These are phyloP conservation scores for Ascochyta pisi DNA, from an alignment of 2,329 filamentous ascomycete species.

Conservation along the genomic window DNA sequence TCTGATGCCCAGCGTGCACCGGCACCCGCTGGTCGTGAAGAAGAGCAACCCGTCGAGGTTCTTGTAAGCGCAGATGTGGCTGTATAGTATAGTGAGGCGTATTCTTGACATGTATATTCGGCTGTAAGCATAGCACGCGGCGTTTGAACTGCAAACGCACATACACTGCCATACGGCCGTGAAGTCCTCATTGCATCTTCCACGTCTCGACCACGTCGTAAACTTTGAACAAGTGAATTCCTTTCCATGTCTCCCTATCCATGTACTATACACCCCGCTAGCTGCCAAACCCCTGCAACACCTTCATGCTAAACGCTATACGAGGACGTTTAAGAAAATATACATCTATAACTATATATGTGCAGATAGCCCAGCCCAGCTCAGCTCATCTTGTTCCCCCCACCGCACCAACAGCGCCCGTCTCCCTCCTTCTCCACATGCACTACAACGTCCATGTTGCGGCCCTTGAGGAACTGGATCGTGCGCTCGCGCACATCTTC, in stretches of 20 bases:
- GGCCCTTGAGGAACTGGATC: constrained; percentile 70
- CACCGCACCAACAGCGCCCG: constrained; percentile 67
- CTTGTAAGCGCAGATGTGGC: constrained; percentile 12
- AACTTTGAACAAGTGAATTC: too few species aligned
- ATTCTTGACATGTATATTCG: constrained; percentile 16
- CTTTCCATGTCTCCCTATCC: too few species aligned
- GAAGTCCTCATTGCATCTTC: too few species aligned
- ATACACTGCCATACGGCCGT: too few species aligned
- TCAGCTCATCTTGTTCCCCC: constrained; percentile 47
- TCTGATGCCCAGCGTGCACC: constrained; percentile 88
- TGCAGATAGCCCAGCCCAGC: not conserved
- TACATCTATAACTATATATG: not conserved
- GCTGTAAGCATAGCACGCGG: constrained; percentile 17
- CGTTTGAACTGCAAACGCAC: not conserved
- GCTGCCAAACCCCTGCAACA: not conserved
- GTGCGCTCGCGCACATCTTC: constrained; percentile 87
- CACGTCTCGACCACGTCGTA: too few species aligned
- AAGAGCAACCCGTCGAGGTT: constrained; percentile 34
- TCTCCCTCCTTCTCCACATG: constrained; percentile 90
- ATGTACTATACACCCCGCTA: not conserved
- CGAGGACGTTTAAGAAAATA: not conserved
- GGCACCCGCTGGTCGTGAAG: constrained; percentile 67
- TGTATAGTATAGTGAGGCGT: constrained; percentile 5
- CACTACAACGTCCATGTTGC: constrained; percentile 81
- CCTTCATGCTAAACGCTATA: constrained; percentile 5